Evolutionary conservation across 306 rosid genomes (phyloP).

Genomic region (Cicer judaicum): DNA sequence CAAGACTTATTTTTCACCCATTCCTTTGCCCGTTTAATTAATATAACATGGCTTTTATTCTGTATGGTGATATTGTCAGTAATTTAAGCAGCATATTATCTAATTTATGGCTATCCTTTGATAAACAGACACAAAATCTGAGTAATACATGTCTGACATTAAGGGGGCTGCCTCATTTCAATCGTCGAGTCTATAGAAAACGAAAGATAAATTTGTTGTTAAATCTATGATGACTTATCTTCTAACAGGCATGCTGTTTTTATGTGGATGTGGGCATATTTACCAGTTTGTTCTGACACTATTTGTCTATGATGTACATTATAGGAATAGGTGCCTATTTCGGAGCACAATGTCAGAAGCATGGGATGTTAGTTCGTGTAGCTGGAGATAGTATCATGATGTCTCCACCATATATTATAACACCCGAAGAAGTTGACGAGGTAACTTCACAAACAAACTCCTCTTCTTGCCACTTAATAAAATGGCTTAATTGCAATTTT

Average conservation of each 20-base stretch:
- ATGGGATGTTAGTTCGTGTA: slow-evolving; percentile 84
- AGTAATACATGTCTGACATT: slow-evolving; percentile 1
- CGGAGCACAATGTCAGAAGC: slow-evolving; percentile 78
- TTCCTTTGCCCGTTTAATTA: background rate
- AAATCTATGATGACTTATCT: slow-evolving; percentile 2
- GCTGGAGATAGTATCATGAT: slow-evolving; percentile 84
- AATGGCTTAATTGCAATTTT: background rate
- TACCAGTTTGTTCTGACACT: slow-evolving; percentile 25
- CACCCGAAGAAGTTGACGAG: slow-evolving; percentile 78
- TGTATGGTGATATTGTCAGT: slow-evolving; percentile 8
- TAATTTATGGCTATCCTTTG: background rate
- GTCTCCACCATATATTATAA: slow-evolving; percentile 79
- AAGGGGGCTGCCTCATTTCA: background rate
- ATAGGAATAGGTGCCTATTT: slow-evolving; percentile 80
- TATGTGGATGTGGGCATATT: slow-evolving; percentile 23
- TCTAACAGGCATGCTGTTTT: slow-evolving; percentile 11
- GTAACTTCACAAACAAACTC: slow-evolving; percentile 49
- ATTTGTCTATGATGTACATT: slow-evolving; percentile 22
- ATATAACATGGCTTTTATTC: slow-evolving; percentile 6
- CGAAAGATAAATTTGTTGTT: slow-evolving; percentile 6
- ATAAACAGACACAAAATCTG: background rate
- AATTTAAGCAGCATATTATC: slow-evolving; percentile 16
- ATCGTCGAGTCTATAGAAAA: slow-evolving; percentile 1
- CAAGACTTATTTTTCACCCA: slow-evolving; percentile 29
- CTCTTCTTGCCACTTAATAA: slow-evolving; percentile 18